A percentile compares a stretch with the other conserved stretches of the same genome.
phyloP scores from a whole-genome alignment of 345 rosid genomes.

The Capsella bursapastoris region DNA sequence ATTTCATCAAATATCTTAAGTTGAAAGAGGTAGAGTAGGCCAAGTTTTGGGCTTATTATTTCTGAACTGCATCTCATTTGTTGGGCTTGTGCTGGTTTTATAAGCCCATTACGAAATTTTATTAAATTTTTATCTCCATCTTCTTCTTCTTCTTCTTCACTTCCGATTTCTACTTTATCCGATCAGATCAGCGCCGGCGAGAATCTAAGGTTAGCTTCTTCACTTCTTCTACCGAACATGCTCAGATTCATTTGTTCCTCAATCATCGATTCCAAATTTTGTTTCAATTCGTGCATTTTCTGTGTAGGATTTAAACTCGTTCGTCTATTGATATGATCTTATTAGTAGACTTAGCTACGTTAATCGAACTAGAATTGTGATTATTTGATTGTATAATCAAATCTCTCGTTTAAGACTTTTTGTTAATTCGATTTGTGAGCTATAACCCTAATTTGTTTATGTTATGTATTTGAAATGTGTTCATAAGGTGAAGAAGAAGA shows the following conservation, averaged over 20 bases:
- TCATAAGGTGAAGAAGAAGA: conserved; percentile 7
- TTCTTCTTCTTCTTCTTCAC: not conserved
- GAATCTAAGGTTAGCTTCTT: conserved; percentile 39
- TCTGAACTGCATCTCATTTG: no score
- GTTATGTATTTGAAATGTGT: not conserved
- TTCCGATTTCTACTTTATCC: conserved; percentile 39
- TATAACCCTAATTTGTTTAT: not conserved
- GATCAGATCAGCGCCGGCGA: conserved; percentile 38
- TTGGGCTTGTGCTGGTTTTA: not conserved
- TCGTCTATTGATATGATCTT: no score
- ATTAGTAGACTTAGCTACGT: no score
- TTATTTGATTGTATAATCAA: not conserved
- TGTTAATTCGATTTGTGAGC: not conserved
- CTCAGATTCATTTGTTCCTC: conserved; percentile 16
- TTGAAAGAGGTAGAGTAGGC: no score
- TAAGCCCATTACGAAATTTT: not conserved
- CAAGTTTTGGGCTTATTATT: no score
- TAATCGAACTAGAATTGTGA: no score
- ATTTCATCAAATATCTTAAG: no score
- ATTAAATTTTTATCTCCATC: not conserved
- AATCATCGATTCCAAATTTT: conserved; percentile 10
- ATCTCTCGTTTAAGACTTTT: not conserved
- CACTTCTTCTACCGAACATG: conserved; percentile 4
- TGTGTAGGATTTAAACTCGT: no score
- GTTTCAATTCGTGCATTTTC: not conserved